Conservation (phyloP, 139 green algal genomes). For the Chlamydomonas sp. region DNA sequence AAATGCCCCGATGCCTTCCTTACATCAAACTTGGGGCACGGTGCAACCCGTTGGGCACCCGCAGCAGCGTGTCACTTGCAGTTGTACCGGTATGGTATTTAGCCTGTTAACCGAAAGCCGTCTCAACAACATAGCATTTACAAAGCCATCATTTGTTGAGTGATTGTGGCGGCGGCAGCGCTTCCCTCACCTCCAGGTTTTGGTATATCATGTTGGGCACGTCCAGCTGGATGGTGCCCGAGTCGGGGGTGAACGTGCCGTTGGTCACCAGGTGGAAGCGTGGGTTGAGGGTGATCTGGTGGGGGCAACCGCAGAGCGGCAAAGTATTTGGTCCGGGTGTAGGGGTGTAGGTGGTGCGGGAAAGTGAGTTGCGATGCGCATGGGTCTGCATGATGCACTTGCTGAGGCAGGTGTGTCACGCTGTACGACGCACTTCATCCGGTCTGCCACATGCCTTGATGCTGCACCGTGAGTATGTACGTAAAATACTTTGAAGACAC, state of each 20-base stretch:
- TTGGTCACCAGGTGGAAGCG: neutral
- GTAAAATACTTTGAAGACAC: too few relatives aligned
- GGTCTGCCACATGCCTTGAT: too few relatives aligned
- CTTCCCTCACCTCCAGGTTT: constrained; percentile 10
- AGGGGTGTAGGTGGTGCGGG: neutral
- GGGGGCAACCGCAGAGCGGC: neutral
- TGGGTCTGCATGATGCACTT: neutral
- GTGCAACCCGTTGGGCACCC: neutral
- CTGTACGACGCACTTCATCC: too few relatives aligned
- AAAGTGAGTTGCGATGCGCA: neutral
- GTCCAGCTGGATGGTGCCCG: constrained; percentile 23
- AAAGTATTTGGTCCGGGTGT: too few relatives aligned
- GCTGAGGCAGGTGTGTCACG: neutral
- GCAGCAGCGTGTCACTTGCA: neutral
- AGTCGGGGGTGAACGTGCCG: neutral
- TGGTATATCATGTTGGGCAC: constrained; percentile 17
- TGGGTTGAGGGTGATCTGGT: constrained; percentile 16
- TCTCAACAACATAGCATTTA: too few relatives aligned
- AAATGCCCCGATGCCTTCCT: too few relatives aligned
- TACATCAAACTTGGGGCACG: neutral
- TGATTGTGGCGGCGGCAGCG: too few relatives aligned
- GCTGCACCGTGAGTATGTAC: too few relatives aligned
- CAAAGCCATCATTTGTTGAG: too few relatives aligned
- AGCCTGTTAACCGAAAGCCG: too few relatives aligned
- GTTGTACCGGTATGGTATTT: too few relatives aligned